Percentiles rank a stretch among this genome's conserved stretches.
Evolutionary conservation across 2,329 filamentous ascomycete species (phyloP).

Genomic region (Coleophoma cylindrospora): DNA sequence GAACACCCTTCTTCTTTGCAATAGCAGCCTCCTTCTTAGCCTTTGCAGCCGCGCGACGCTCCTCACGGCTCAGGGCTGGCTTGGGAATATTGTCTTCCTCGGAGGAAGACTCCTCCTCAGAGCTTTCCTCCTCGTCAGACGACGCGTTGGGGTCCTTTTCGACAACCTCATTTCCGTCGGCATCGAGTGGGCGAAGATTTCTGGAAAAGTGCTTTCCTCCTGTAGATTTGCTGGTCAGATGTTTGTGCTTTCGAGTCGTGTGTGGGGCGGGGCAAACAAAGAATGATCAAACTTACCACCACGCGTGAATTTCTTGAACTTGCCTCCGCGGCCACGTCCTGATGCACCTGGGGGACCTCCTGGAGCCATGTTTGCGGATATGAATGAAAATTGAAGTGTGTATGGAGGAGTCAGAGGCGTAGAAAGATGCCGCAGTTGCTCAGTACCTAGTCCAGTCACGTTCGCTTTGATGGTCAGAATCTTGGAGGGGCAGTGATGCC

Average conservation of each 20-base stretch:
- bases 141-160: constrained; percentile 61
- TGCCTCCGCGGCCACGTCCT: constrained; percentile 75
- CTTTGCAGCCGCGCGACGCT: constrained; percentile 83
- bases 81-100: constrained; percentile 41
- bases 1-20: constrained; percentile 64
- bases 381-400: not conserved
- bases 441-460: constrained; percentile 6
- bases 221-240: constrained; percentile 31
- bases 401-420: not conserved
- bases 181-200: constrained; percentile 81
- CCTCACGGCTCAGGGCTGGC: constrained; percentile 69
- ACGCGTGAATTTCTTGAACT: constrained; percentile 89
- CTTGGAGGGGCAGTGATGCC: constrained; percentile 4
- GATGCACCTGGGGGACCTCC: constrained; percentile 33
- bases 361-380: constrained; percentile 41
- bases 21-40: constrained; percentile 88
- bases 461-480: constrained; percentile 8
- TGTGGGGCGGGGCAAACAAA: not conserved
- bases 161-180: constrained; percentile 81
- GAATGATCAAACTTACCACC: constrained; percentile 58
- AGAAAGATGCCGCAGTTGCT: not conserved
- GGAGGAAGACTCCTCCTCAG: constrained; percentile 43
- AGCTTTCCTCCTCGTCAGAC: constrained; percentile 44
- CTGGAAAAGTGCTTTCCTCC: constrained; percentile 95
- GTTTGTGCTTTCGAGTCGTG: constrained; percentile 5